Base-by-base conservation (phyloP, 1,139 yeast species). In the Debaryomyces psychrophilus region DNA sequence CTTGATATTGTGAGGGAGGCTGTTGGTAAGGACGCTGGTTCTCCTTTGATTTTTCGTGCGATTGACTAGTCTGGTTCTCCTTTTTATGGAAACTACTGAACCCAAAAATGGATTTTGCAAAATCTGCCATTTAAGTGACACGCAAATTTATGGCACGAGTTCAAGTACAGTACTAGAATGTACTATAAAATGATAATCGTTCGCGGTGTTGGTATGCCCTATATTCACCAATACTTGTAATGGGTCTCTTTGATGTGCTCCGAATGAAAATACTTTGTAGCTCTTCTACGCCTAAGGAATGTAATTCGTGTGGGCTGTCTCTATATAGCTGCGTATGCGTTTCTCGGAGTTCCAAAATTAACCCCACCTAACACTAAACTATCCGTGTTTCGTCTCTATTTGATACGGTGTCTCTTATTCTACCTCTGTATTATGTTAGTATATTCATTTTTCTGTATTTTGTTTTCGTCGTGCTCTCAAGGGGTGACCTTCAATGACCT, bases 51-150 rank as follows among this genome's bases (percentile, higher is more conserved):
- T 22, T 52, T 37, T 31, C 53, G 42, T 33, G 54, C 44, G 31
- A 53, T 49, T 17, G 57, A 46, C 18, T 54, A 34, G 39, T 44
- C 33, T 51, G 33, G 37, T 45, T 51, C 31, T 62, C 68, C 47
- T 67, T 68, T 53, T 65, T 76, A 46, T 71, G 66, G 55, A 71
- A 74, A 31, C 76, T 76, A 47, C 82, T 77, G 58, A 82, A 79
- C 42, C 83, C 83, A 60, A 82, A 81, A 37, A 82, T 71, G 28
- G 81, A 73, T 60, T 80, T 82, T 42, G 86, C 84, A 67, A 82
- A 82, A 56, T 82, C 87, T 37, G 84, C 82, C 87, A 82, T 82
- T 27, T 22, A 31, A n/a, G 5, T 27, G 22, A 23, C 22, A 26
- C 20, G 23, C 18, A 8, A 20, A 25, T 17, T 27, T 18, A 7